A percentile compares a stretch with the other conserved stretches of the same genome.
phyloP scores from a whole-genome alignment of 805 yeast species.

The Candida coquimbonensis region DNA sequence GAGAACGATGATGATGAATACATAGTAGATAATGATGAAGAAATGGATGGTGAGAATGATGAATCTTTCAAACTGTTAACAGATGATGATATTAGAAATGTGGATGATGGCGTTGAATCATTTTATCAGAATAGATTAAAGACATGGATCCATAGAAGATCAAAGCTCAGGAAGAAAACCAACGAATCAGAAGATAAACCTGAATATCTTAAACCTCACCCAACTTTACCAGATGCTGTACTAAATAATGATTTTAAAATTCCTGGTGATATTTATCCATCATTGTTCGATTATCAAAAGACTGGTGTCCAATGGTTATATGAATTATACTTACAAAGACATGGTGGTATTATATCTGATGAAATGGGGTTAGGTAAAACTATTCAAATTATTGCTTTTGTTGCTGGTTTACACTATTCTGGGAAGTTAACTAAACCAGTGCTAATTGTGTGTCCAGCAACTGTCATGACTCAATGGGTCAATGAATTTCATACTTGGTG shows the following conservation, averaged over 20 bases:
- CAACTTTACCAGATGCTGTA: conserved; percentile 65
- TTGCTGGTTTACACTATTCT: conserved; percentile 87
- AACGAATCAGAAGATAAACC: conserved; percentile 19
- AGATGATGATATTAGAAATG: conserved; percentile 33
- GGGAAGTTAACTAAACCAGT: conserved; percentile 70
- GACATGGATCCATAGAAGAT: conserved; percentile 53
- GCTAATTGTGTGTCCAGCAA: conserved; percentile 90
- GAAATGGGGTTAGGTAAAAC: conserved; percentile 99
- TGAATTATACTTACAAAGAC: conserved; percentile 82
- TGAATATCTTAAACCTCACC: conserved; percentile 78
- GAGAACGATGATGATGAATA: conserved; percentile 11
- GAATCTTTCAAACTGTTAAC: conserved; percentile 15
- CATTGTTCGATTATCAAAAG: conserved; percentile 86
- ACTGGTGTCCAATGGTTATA: conserved; percentile 98
- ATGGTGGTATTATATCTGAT: conserved; percentile 95
- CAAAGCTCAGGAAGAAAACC: conserved; percentile 25
- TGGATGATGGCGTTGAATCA: conserved; percentile 79
- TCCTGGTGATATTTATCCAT: conserved; percentile 87
- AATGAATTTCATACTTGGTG: conserved; percentile 95
- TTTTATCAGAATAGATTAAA: conserved; percentile 53
- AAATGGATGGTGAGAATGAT: conserved; percentile 10
- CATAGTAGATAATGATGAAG: conserved; percentile 9
- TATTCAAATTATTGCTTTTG: conserved; percentile 81
- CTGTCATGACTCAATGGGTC: conserved; percentile 96
- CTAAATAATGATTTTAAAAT: conserved; percentile 62